Conservation (phyloP, 352 stramenopile species). For the Pythium myriotylum region DNA sequence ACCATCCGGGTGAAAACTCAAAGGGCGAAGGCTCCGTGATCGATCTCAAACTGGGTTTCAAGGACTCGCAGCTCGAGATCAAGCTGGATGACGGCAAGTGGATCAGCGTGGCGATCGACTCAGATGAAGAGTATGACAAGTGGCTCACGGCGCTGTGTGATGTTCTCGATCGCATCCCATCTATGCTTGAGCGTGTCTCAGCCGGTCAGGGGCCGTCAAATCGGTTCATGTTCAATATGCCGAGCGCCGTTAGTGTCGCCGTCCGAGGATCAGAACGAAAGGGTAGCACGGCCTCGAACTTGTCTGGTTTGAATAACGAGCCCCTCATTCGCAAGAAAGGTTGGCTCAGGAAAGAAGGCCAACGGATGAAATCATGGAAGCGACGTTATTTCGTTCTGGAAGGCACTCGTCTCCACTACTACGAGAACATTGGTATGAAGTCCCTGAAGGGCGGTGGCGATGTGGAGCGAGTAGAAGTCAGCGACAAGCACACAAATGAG, state of each 20-base stretch:
- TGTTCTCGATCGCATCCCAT: slow-evolving; percentile 47
- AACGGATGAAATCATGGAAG: slow-evolving; percentile 71
- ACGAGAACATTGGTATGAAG: slow-evolving; percentile 32
- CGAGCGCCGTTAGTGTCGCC: slow-evolving; percentile 12
- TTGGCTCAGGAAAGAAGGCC: slow-evolving; percentile 82
- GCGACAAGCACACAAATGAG: slow-evolving; percentile 57
- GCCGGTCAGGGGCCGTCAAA: background rate
- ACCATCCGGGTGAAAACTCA: slow-evolving; percentile 58
- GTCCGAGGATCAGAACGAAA: background rate
- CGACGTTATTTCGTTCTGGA: slow-evolving; percentile 73
- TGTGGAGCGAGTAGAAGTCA: slow-evolving; percentile 49
- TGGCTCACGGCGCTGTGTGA: slow-evolving; percentile 66
- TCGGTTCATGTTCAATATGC: slow-evolving; percentile 20
- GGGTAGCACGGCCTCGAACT: background rate
- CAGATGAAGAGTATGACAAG: slow-evolving; percentile 52
- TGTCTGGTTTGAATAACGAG: slow-evolving; percentile 1
- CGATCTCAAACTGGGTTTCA: slow-evolving; percentile 56
- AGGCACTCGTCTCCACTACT: slow-evolving; percentile 36
- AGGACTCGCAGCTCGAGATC: slow-evolving; percentile 55
- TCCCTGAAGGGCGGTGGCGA: slow-evolving; percentile 52
- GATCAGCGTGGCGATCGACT: slow-evolving; percentile 67
- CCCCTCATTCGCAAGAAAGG: slow-evolving; percentile 49
- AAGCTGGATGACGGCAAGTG: slow-evolving; percentile 64
- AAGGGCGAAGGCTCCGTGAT: slow-evolving; percentile 66
- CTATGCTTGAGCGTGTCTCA: slow-evolving; percentile 7